Evolutionary conservation across 352 stramenopile genomes (phyloP), one percentile per base, ranked within the genome.

Genomic region (Plasmopara halstedii): DNA sequence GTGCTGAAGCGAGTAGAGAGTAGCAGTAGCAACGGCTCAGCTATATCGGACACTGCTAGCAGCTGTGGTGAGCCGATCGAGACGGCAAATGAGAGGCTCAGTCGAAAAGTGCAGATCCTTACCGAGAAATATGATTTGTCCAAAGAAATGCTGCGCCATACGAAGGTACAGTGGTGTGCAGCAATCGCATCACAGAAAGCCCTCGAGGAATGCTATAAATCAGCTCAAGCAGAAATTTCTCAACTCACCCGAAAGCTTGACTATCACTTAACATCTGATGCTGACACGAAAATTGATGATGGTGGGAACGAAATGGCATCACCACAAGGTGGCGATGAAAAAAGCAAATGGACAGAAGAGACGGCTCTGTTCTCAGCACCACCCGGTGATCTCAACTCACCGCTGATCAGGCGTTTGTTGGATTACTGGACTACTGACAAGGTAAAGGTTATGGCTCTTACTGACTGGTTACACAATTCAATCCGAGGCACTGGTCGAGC

Each of bases 391-490:
- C 27, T 86, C 19, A 80, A 83, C 40, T 86, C 74, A 22, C 74
- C 74, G 29, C 40, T 84, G 3, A 86, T 86, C 45, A 64, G 64
- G 40, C 74, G 70, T 48, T 53, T 86, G 26, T 47, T 86, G 46
- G 56, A 81, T 37, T 62, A 86, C 51, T 86, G 74, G 74, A 84
- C 56, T 33, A 75, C 64, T 10, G 74, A 86, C 55, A 84, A 81
- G 42, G 62, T 55, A 8, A 73, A 83, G 50, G 51, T 70, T 37
- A 77, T 74, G 60, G 49, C 34, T 26, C 53, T 86, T 22, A 73
- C 71, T 1, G 72, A 81, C 46, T 86, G 71, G 71, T 40, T 86
- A 34, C 74, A 86, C 60, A 60, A 75, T 49, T 67, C 67, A 15
- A 73, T 84, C 27, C 67, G 71, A 42, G 70, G 67, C 27, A 79